A percentile compares a stretch with the other conserved stretches of the same genome.
Evolutionary conservation across 2,329 filamentous ascomycete genomes (phyloP).

Genomic region (Dothideomycetes sp.): DNA sequence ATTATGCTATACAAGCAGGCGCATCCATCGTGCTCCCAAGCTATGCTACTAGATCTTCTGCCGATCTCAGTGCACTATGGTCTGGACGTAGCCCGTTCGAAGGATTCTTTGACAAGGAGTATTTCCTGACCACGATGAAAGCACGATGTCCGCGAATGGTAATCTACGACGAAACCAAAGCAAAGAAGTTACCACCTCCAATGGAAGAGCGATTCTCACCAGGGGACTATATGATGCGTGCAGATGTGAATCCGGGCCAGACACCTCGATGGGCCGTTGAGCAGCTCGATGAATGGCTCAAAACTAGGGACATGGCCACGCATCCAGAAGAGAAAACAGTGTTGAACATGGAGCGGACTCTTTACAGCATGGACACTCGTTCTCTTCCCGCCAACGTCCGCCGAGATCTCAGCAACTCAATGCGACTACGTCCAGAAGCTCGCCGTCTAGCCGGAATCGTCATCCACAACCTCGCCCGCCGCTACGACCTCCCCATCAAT

Average conservation of each 20-base stretch:
- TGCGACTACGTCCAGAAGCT: conserved; percentile 15
- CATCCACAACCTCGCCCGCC: conserved; percentile 21
- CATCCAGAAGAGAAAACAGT: conserved; percentile 11
- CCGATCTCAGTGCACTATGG: conserved; percentile 14
- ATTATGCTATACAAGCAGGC: conserved; percentile 37
- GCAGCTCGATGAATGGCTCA: conserved; percentile 15
- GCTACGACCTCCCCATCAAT: conserved; percentile 17
- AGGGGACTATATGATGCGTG: conserved; percentile 13
- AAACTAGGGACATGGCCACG: conserved; percentile 4
- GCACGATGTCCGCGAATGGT: conserved; percentile 17
- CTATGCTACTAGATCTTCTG: conserved; percentile 11
- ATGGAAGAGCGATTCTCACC: conserved; percentile 15
- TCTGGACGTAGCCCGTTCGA: conserved; percentile 14
- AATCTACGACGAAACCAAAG: conserved; percentile 13
- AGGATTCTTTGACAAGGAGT: conserved; percentile 18
- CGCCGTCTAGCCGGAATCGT: conserved; percentile 22
- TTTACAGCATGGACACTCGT: conserved; percentile 19
- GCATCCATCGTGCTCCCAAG: conserved; percentile 22
- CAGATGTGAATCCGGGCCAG: conserved; percentile 13
- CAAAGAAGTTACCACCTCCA: conserved; percentile 8
- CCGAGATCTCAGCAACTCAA: conserved; percentile 18
- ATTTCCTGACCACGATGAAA: conserved; percentile 15
- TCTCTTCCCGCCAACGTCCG: conserved; percentile 15
- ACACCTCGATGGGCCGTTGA: conserved; percentile 10
- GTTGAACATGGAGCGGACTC: conserved; percentile 17